A percentile compares a stretch with the other conserved stretches of the same genome.
Evolutionary conservation across 2,329 filamentous ascomycete genomes (phyloP).

Genomic region (Colletotrichum tropicicola): DNA sequence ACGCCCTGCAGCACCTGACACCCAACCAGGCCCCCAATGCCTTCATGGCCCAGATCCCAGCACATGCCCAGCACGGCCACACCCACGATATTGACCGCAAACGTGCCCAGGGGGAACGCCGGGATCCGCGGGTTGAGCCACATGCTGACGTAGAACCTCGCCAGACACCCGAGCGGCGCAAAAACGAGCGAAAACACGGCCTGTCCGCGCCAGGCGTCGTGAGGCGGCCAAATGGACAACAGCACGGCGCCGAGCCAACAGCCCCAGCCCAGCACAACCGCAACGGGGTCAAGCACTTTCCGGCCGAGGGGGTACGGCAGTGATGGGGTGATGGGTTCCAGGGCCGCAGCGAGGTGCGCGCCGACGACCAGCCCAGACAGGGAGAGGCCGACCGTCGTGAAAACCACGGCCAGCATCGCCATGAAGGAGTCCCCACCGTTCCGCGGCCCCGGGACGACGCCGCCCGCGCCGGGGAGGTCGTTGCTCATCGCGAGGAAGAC

Average conservation of each 20-base stretch:
- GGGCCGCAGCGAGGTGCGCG: conserved; percentile 74
- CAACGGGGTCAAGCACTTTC: conserved; percentile 68
- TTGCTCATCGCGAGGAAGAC: conserved; percentile 83
- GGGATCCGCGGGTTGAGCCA: conserved; percentile 73
- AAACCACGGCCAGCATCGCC: conserved; percentile 79
- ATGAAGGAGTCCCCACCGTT: conserved; percentile 84
- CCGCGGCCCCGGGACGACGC: conserved; percentile 52
- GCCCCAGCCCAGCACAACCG: conserved; percentile 73
- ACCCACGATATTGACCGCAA: conserved; percentile 81
- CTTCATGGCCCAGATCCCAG: conserved; percentile 80
- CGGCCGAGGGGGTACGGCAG: conserved; percentile 67
- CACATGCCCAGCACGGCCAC: conserved; percentile 78
- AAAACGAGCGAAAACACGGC: conserved; percentile 83
- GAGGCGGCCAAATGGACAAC: conserved; percentile 76
- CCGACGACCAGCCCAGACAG: conserved; percentile 76
- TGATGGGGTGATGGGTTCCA: conserved; percentile 67
- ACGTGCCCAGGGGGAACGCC: conserved; percentile 86
- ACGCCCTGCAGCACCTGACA: conserved; percentile 76
- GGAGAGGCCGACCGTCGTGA: conserved; percentile 76
- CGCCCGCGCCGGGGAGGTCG: conserved; percentile 57
- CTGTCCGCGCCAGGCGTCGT: conserved; percentile 78
- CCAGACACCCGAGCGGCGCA: conserved; percentile 80
- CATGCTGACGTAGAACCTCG: conserved; percentile 77
- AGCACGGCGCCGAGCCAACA: conserved; percentile 83
- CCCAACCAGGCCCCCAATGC: conserved; percentile 60